Evolutionary conservation across 441 rosid genomes (phyloP), one percentile per base, ranked within the genome.

Genomic region (Corymbia calophylla): DNA sequence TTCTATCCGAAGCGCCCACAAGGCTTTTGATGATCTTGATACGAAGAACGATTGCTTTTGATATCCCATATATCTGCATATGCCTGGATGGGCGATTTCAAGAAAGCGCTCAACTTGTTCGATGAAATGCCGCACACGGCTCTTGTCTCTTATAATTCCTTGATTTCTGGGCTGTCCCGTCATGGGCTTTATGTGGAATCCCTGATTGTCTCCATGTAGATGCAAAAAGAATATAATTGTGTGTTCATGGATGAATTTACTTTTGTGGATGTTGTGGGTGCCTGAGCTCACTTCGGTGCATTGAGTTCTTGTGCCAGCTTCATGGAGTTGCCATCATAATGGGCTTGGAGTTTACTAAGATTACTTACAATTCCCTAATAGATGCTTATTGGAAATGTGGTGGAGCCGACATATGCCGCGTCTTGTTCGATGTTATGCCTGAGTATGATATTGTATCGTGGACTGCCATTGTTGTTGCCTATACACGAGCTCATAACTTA

Each of bases 41-140:
- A 39, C 44, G 44, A 39, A 39, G 44, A 39, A 39, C 6, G 44
- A 39, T 39, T 39, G 44, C 44, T 39, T 6, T 39, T 39, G 44
- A 39, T 39, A 39, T 1, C 44, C 44, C 44, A 39, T 68, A 48
- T 93, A 2, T 53, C 88, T 53, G 90, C 88, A 1, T 92, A 82
- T 39, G 48, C 17, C 1, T 86, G 53, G 85, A 31, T 48, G 21
- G 93, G 93, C 49, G 86, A 88, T 19, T 4, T 39, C 44, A 39
- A 54, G 58, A 54, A 54, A 19, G 25, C 23, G 4, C 58, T 54
- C 1, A 9, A 90, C 18, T 39, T 91, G 93, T 91, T 94, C 53
- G 93, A 91, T 88, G 64, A 91, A 94, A 92, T 92, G 93, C 95
- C 93, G 19, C 86, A 90, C 49, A 91, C 77, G 87, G 93, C 91